These are phyloP conservation scores for Ceratocystis lukuohia DNA, from an alignment of 2,329 filamentous ascomycete species.

Conservation along the genomic window DNA sequence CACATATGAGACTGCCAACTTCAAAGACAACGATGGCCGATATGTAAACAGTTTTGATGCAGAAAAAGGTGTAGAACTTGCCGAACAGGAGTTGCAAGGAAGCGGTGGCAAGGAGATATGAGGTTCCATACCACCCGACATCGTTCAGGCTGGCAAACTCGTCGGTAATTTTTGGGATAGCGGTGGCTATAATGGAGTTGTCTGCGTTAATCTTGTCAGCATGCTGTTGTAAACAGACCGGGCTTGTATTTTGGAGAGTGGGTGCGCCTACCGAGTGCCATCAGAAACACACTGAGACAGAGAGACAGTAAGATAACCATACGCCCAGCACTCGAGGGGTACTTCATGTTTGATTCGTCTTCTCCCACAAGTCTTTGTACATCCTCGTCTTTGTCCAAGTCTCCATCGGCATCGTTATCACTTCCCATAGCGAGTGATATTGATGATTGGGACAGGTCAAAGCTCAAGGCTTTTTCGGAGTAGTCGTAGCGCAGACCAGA, in stretches of 20 bases:
- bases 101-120: constrained; percentile 32
- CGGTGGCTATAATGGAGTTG: constrained; percentile 32
- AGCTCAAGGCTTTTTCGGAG: background rate
- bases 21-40: constrained; percentile 31
- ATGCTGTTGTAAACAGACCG: background rate
- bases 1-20: constrained; percentile 32
- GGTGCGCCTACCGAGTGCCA: constrained; percentile 28
- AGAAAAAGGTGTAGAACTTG: constrained; percentile 34
- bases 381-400: background rate
- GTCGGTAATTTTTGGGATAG: constrained; percentile 33
- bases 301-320: constrained; percentile 24
- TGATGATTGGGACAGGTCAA: background rate
- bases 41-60: constrained; percentile 32
- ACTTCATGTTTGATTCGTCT: background rate
- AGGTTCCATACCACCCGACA: constrained; percentile 38
- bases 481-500: background rate
- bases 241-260: no score
- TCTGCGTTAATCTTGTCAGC: constrained; percentile 21
- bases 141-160: constrained; percentile 33
- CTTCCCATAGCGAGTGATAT: constrained; percentile 1
- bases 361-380: background rate
- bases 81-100: constrained; percentile 31
- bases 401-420: background rate
- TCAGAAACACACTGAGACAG: constrained; percentile 29
- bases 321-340: constrained; percentile 1